Conservation (phyloP, 768 basidiomycete genomes). For the Zangia roseola region DNA sequence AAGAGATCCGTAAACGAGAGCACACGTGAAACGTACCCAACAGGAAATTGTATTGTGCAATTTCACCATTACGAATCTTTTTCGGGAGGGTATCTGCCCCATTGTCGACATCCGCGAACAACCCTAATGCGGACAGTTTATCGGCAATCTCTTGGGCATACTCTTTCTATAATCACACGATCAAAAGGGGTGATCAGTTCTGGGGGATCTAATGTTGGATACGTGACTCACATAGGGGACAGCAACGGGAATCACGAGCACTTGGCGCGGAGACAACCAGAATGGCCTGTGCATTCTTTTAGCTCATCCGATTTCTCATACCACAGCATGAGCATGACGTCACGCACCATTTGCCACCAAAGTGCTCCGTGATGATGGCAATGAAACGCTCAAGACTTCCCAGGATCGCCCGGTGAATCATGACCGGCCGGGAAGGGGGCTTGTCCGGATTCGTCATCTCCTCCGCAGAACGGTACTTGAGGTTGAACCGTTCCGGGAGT, state of each 20-base stretch:
- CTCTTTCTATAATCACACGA: constrained; percentile 57
- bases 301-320: not conserved
- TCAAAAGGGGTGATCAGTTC: constrained; percentile 2
- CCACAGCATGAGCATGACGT: not conserved
- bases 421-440: constrained; percentile 79
- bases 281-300: constrained; percentile 68
- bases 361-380: constrained; percentile 95
- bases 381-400: constrained; percentile 95
- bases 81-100: constrained; percentile 90
- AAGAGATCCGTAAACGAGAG: not conserved
- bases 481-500: constrained; percentile 92
- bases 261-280: constrained; percentile 97
- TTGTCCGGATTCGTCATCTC: constrained; percentile 50
- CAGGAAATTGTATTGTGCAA: constrained; percentile 98
- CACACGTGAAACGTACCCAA: constrained; percentile 57
- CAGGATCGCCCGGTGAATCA: constrained; percentile 96
- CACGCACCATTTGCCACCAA: constrained; percentile 91
- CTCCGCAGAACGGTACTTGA: constrained; percentile 83
- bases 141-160: constrained; percentile 84
- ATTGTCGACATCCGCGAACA: constrained; percentile 92
- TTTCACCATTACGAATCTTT: constrained; percentile 96
- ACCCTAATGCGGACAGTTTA: constrained; percentile 61
- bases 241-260: constrained; percentile 92
- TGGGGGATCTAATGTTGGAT: not conserved
- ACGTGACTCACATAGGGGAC: constrained; percentile 70